Evolutionary conservation across 805 yeast species (phyloP).

Genomic region (Sungouiozyma intestinalis): DNA sequence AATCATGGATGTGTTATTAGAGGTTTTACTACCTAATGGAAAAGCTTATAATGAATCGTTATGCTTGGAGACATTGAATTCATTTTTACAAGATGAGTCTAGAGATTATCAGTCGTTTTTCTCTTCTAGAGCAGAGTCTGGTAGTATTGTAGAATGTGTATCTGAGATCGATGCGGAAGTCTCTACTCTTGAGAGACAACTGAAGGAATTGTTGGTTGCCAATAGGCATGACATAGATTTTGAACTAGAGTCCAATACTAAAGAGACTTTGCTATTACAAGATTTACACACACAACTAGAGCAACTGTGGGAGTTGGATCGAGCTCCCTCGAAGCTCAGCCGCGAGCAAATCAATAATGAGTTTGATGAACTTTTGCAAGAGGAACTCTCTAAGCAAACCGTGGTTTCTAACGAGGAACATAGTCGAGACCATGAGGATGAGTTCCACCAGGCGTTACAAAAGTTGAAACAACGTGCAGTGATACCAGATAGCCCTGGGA

Average conservation of each 20-base stretch:
- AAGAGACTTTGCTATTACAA: constrained; percentile 7
- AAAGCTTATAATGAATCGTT: constrained; percentile 6
- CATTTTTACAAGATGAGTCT: constrained; percentile 39
- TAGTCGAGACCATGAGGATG: constrained; percentile 15
- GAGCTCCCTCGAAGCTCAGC: neutral
- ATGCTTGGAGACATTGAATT: constrained; percentile 29
- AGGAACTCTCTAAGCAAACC: neutral
- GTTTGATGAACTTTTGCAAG: neutral
- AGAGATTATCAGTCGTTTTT: constrained; percentile 36
- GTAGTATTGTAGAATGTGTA: constrained; percentile 47
- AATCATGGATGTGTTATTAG: constrained; percentile 5
- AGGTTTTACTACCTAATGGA: constrained; percentile 1
- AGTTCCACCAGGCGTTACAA: constrained; percentile 24
- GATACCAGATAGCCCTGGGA: constrained; percentile 8
- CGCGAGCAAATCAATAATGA: constrained; percentile 5
- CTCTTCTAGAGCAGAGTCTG: constrained; percentile 30
- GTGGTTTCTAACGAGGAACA: neutral
- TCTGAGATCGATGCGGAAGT: constrained; percentile 61
- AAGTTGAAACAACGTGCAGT: constrained; percentile 14
- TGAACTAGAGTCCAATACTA: constrained; percentile 26
- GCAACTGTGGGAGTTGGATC: constrained; percentile 25
- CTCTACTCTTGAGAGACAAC: constrained; percentile 35
- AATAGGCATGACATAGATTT: constrained; percentile 32
- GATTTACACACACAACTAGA: constrained; percentile 16
- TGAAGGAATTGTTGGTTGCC: constrained; percentile 31